Percentiles rank a stretch among this genome's conserved stretches.
Evolutionary conservation across 352 stramenopile species (phyloP).

Genomic region (Plasmopara viticola): DNA sequence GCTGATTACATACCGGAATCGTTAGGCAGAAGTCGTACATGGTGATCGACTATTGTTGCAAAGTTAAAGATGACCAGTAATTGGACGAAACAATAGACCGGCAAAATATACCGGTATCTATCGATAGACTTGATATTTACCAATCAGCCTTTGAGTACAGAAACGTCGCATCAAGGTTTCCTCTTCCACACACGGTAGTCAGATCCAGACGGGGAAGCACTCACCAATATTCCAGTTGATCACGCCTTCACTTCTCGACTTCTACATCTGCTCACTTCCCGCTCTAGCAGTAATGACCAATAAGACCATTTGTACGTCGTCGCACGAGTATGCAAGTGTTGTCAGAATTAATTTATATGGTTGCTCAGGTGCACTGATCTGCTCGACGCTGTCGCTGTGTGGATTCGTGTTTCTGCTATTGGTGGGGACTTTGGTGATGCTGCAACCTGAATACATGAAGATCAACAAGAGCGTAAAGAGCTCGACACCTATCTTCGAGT

Average conservation of each 20-base stretch:
- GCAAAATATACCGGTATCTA: not conserved
- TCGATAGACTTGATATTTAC: slow-evolving; percentile 2
- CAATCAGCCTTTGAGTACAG: slow-evolving; percentile 1
- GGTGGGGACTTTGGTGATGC: slow-evolving; percentile 60
- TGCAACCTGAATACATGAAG: slow-evolving; percentile 83
- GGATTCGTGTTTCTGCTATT: slow-evolving; percentile 70
- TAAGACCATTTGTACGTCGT: slow-evolving; percentile 34
- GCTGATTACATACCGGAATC: slow-evolving; percentile 47
- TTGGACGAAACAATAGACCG: slow-evolving; percentile 2
- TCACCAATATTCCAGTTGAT: too few relatives aligned
- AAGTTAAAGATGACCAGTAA: slow-evolving; percentile 2
- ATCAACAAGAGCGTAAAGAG: slow-evolving; percentile 62
- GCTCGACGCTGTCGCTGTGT: slow-evolving; percentile 64
- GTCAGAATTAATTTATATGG: not conserved
- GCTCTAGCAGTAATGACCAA: slow-evolving; percentile 19
- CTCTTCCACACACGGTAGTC: slow-evolving; percentile 26
- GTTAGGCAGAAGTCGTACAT: slow-evolving; percentile 89
- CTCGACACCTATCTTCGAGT: slow-evolving; percentile 62
- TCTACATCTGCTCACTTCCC: not conserved
- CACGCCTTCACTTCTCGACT: not conserved
- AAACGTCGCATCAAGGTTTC: slow-evolving; percentile 16
- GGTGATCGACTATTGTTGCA: slow-evolving; percentile 1
- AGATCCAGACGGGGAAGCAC: slow-evolving; percentile 12
- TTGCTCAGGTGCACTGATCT: slow-evolving; percentile 55
- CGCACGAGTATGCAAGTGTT: not conserved